phyloP scores from a whole-genome alignment of 2,329 filamentous ascomycete genomes.

The Lachnellula arida region DNA sequence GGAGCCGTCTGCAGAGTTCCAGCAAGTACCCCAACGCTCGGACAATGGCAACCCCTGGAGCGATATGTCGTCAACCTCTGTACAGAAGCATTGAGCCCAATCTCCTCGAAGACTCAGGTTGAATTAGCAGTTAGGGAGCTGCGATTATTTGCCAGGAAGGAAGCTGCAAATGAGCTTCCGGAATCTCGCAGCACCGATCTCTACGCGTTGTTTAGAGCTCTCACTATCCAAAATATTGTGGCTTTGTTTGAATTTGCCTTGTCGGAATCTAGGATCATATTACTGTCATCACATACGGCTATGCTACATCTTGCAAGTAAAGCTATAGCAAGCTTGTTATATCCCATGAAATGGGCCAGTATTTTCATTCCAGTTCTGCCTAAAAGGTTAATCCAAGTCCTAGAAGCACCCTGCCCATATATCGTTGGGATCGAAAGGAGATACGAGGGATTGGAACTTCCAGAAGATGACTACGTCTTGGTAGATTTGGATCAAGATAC shows the following conservation, averaged over 20 bases:
- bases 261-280: conserved; percentile 90
- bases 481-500: conserved; percentile 90
- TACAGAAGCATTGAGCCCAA: conserved; percentile 86
- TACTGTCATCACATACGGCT: conserved; percentile 89
- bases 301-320: conserved; percentile 94
- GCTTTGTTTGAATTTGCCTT: conserved; percentile 90
- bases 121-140: conserved; percentile 87
- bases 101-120: conserved; percentile 92
- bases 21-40: conserved; percentile 81
- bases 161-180: conserved; percentile 87
- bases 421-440: conserved; percentile 93
- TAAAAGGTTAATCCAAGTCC: conserved; percentile 77
- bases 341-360: conserved; percentile 87
- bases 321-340: conserved; percentile 79
- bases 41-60: conserved; percentile 93
- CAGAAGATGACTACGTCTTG: conserved; percentile 91
- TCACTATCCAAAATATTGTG: conserved; percentile 89
- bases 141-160: conserved; percentile 86
- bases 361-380: conserved; percentile 92
- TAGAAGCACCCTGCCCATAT: conserved; percentile 94
- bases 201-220: conserved; percentile 83
- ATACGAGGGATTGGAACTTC: conserved; percentile 80
- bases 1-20: conserved; percentile 78
- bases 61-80: conserved; percentile 96
- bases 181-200: conserved; percentile 88